Base-by-base conservation (phyloP, 768 basidiomycete genomes). In the Tylopilus subfusipes region DNA sequence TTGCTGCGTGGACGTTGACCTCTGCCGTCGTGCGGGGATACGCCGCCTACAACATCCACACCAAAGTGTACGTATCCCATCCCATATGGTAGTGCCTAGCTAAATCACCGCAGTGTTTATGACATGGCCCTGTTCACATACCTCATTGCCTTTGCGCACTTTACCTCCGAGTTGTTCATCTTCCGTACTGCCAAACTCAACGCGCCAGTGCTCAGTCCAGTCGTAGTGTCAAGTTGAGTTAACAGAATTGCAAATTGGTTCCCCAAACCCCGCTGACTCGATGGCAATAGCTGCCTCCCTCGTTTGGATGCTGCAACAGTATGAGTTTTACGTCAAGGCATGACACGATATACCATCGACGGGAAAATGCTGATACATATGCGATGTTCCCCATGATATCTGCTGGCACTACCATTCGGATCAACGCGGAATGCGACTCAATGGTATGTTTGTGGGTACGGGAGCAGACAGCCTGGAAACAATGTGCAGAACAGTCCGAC, bases 1-100 rank as follows among this genome's bases (percentile, higher is more conserved):
- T 97, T 67, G 95, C 82, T 1, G 79, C 83, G 1, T 99, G 96
- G 96, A 98, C 95, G 0, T 69, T 96, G 48, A 86, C 88, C 5
- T 83, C 92, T 9, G 91, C 90, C 22, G 74, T 88, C 43, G 84
- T 98, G 46, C 85, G 96, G 33, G 75, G 78, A 45, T 94, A 94
- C 62, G 90, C 93, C 12, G 93, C 96, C 7, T 98, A 94, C 72
- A 78, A 98, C 67, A 89, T 98, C 60, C 75, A 85, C 54, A 78
- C 84, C 65, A 91, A 91, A 73, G 75, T 79, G 96, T 95, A 66
- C 59, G 85, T 75, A 12, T 40, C 48, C 19, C 10, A 29, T 25
- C 19, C 12, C 14, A 27, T 19, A 21, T 18, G 12, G 10, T 31
- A 1, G 36, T 36, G 55, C 45, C 21, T 58, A 49, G 58, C 56